Conservation (phyloP, 768 basidiomycete genomes). For the Lentinula sp. region DNA sequence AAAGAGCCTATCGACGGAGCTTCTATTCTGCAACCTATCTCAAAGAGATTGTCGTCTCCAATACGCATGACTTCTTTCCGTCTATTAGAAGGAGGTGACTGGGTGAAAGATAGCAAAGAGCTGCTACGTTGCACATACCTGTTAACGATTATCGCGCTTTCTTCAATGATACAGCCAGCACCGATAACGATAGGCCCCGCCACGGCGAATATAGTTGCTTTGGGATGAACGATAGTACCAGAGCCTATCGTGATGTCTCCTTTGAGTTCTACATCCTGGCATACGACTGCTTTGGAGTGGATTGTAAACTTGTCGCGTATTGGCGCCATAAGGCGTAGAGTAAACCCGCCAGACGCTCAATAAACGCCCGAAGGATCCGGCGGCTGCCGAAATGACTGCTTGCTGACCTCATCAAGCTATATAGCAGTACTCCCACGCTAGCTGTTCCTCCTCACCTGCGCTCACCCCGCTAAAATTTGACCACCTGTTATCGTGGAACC, state of each 20-base stretch:
- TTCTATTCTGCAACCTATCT: constrained; percentile 90
- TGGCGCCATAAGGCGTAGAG: constrained; percentile 5
- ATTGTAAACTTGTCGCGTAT: constrained; percentile 89
- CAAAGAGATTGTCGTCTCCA: constrained; percentile 90
- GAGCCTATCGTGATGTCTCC: constrained; percentile 92
- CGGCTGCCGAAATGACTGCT: background rate
- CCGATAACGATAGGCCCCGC: constrained; percentile 90
- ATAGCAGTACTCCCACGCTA: background rate
- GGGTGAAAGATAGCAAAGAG: background rate
- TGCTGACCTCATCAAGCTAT: background rate
- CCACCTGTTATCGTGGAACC: background rate
- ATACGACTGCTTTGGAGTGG: constrained; percentile 86
- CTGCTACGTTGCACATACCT: constrained; percentile 33
- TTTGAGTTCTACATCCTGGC: constrained; percentile 90
- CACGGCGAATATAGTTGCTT: constrained; percentile 88
- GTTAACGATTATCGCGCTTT: constrained; percentile 86
- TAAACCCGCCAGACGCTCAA: background rate
- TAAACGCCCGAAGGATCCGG: background rate
- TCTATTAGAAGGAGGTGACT: constrained; percentile 21
- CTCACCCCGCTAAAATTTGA: constrained; percentile 1
- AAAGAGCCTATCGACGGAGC: constrained; percentile 75
- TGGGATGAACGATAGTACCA: constrained; percentile 90
- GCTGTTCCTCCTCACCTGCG: background rate
- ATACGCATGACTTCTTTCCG: constrained; percentile 87
- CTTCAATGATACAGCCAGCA: constrained; percentile 85